A percentile compares a stretch with the other conserved stretches of the same genome.
phyloP scores from a whole-genome alignment of 345 rosid species.

The Populus davidiana region DNA sequence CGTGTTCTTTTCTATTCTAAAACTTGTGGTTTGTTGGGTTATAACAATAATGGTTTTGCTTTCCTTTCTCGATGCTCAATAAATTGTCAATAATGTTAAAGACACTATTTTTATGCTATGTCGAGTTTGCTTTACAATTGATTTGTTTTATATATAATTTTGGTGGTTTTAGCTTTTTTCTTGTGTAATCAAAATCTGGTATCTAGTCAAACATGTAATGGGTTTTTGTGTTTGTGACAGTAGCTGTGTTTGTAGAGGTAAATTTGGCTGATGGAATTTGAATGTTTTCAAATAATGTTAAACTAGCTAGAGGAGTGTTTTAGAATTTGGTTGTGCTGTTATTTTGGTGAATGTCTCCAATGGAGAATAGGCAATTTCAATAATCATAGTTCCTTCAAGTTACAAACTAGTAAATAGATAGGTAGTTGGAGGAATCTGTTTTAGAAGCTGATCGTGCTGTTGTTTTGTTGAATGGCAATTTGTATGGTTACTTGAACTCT shows the following conservation, averaged over 20 bases:
- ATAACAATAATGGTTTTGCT: background rate
- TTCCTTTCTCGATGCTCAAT: background rate
- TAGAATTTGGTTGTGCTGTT: background rate
- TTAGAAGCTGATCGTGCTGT: background rate
- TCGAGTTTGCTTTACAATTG: background rate
- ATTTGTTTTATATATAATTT: too few relatives aligned
- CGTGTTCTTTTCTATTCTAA: background rate
- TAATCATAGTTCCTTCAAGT: too few relatives aligned
- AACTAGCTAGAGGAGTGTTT: background rate
- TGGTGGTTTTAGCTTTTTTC: background rate
- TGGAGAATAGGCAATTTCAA: too few relatives aligned
- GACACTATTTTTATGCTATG: background rate
- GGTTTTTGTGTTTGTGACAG: background rate
- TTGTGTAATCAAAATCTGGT: background rate
- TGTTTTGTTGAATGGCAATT: background rate
- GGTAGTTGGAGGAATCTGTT: background rate
- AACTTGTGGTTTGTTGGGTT: background rate
- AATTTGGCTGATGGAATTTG: too few relatives aligned
- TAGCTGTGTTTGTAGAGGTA: too few relatives aligned
- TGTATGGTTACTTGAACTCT: too few relatives aligned
- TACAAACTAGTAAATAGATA: too few relatives aligned
- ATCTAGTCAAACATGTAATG: background rate
- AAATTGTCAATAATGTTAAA: background rate
- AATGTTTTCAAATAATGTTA: background rate
- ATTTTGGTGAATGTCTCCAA: too few relatives aligned